Percentiles rank a stretch among this genome's conserved stretches.
phyloP scores from a whole-genome alignment of 352 stramenopile genomes.

The Pythium grandisporangium region DNA sequence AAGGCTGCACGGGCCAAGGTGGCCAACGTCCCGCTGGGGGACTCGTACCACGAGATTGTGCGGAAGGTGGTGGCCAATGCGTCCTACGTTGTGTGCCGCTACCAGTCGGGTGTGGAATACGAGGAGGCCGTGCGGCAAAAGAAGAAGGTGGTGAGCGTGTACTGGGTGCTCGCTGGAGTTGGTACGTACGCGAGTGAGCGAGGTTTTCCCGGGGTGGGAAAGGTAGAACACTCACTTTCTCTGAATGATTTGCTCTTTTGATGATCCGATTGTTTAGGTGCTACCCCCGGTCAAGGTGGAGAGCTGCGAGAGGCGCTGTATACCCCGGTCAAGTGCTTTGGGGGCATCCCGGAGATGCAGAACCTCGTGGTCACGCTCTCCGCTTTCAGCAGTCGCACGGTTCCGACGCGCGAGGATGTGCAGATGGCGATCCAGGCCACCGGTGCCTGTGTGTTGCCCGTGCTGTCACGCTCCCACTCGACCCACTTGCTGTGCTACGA shows the following conservation, averaged over 20 bases:
- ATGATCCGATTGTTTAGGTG: too few species aligned
- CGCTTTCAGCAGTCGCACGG: slow-evolving; percentile 68
- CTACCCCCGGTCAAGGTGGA: slow-evolving; percentile 3
- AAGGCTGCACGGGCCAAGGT: slow-evolving; percentile 70
- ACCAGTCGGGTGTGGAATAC: slow-evolving; percentile 75
- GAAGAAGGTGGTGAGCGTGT: slow-evolving; percentile 73
- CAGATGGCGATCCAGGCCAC: slow-evolving; percentile 78
- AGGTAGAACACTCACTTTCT: too few species aligned
- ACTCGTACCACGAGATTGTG: slow-evolving; percentile 71
- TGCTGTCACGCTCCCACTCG: slow-evolving; percentile 73
- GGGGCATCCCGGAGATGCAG: slow-evolving; percentile 69
- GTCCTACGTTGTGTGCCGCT: slow-evolving; percentile 75
- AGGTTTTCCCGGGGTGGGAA: too few species aligned
- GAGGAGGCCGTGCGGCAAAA: slow-evolving; percentile 56
- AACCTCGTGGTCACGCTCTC: slow-evolving; percentile 78
- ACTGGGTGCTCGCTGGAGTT: slow-evolving; percentile 58
- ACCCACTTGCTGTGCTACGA: slow-evolving; percentile 79
- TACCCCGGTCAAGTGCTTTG: slow-evolving; percentile 47
- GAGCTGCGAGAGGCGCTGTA: slow-evolving; percentile 38
- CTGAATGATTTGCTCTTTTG: too few species aligned
- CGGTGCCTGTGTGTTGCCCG: slow-evolving; percentile 75
- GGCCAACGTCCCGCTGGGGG: slow-evolving; percentile 58
- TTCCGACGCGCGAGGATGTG: slow-evolving; percentile 68
- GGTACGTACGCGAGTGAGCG: too few species aligned
- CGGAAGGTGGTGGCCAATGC: slow-evolving; percentile 70